Conservation (phyloP, 208 protist species). For the Acanthamoeba triangularis region DNA sequence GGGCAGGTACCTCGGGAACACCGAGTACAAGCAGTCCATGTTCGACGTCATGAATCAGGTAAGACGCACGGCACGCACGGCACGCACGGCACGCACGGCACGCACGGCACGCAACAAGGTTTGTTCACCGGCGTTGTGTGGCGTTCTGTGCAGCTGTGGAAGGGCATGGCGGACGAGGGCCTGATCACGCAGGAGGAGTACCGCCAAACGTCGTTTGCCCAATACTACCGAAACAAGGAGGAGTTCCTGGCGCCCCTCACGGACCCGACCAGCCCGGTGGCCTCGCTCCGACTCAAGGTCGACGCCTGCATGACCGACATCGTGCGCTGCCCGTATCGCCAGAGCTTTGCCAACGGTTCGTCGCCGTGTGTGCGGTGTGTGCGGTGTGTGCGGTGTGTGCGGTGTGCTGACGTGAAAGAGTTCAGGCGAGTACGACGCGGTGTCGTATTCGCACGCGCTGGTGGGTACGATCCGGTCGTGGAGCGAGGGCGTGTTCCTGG, state of each 20-base stretch:
- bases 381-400: too few relatives aligned
- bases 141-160: slow-evolving; percentile 7
- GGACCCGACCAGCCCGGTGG: background rate
- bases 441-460: background rate
- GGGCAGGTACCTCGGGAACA: slow-evolving; percentile 14
- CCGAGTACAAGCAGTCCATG: background rate
- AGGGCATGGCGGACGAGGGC: slow-evolving; percentile 30
- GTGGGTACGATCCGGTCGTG: slow-evolving; percentile 33
- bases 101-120: too few relatives aligned
- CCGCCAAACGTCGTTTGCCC: background rate
- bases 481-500: slow-evolving; percentile 19
- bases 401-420: background rate
- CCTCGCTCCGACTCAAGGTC: background rate
- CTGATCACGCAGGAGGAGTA: background rate
- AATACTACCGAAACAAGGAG: slow-evolving; percentile 33
- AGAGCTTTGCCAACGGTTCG: background rate
- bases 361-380: background rate
- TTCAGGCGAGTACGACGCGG: background rate
- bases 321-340: slow-evolving; percentile 21
- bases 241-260: slow-evolving; percentile 13
- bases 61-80: background rate
- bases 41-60: slow-evolving; percentile 43
- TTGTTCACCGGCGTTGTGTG: background rate
- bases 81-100: background rate
- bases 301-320: slow-evolving; percentile 23